Evolutionary conservation across 169 alveolate species (phyloP).

Genomic region (Plasmodium cynomolgi): DNA sequence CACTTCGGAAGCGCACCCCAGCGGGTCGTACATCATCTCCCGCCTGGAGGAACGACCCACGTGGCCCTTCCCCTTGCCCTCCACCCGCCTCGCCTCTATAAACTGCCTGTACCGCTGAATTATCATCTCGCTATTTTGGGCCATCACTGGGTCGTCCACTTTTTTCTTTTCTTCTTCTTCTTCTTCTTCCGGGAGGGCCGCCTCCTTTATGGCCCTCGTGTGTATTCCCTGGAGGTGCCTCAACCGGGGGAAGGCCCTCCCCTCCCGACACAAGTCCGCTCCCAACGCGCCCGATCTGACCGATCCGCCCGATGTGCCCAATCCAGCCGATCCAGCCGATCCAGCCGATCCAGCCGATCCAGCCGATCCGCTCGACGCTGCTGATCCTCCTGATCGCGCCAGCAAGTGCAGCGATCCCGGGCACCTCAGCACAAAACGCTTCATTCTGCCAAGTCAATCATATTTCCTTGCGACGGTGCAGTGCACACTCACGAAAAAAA

Average conservation of each 20-base stretch:
- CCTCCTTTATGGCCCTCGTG: neutral
- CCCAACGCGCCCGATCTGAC: neutral
- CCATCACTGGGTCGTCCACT: neutral
- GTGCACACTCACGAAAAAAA: neutral
- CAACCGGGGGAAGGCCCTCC: neutral
- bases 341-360: too few relatives aligned
- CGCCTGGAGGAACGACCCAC: neutral
- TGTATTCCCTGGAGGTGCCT: neutral
- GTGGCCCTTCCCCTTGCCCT: neutral
- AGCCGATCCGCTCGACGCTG: neutral
- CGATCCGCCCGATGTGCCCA: neutral
- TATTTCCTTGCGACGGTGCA: neutral
- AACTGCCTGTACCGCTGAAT: conserved; percentile 44
- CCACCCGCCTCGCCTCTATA: neutral
- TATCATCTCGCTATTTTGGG: conserved; percentile 5
- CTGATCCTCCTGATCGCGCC: neutral
- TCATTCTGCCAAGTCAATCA: neutral
- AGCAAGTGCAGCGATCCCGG: neutral
- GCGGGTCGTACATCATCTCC: neutral
- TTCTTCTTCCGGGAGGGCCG: neutral
- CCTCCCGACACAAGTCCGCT: neutral
- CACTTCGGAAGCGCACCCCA: neutral
- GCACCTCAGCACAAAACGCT: neutral
- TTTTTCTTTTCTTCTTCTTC: too few relatives aligned
- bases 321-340: neutral